Conservation (phyloP, 495 filamentous ascomycete genomes). For the Hypoxylon rickii region DNA sequence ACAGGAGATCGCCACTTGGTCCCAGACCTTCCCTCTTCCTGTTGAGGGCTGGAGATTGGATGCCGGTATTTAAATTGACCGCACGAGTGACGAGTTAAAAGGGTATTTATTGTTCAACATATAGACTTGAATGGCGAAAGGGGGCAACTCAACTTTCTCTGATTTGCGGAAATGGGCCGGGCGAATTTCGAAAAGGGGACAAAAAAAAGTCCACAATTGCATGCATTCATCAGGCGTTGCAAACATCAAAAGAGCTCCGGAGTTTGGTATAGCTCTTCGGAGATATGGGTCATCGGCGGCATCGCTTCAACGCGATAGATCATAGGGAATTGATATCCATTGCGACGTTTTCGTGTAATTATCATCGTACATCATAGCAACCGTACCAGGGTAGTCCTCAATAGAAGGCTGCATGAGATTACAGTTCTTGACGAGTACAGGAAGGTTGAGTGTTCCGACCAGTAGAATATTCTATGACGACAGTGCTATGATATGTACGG, state of each 20-base stretch:
- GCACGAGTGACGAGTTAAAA: slow-evolving; percentile 11
- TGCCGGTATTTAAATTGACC: slow-evolving; percentile 50
- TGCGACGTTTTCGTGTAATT: slow-evolving; percentile 19
- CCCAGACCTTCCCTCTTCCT: slow-evolving; percentile 88
- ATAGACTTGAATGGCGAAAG: slow-evolving; percentile 31
- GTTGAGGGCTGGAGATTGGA: slow-evolving; percentile 67
- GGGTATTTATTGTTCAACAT: slow-evolving; percentile 38
- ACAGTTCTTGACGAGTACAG: too few relatives aligned
- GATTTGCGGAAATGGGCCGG: slow-evolving; percentile 29
- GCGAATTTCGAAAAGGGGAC: slow-evolving; percentile 24
- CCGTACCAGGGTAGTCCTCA: slow-evolving; percentile 8
- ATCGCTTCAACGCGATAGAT: slow-evolving; percentile 36
- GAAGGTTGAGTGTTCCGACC: too few relatives aligned
- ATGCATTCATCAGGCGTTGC: slow-evolving; percentile 47
- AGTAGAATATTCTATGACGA: too few relatives aligned
- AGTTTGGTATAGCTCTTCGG: slow-evolving; percentile 33
- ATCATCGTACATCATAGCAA: slow-evolving; percentile 6
- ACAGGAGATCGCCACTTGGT: slow-evolving; percentile 90
- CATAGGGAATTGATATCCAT: slow-evolving; percentile 33
- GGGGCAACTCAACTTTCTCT: slow-evolving; percentile 44
- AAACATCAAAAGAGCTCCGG: slow-evolving; percentile 37
- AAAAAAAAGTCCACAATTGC: slow-evolving; percentile 36
- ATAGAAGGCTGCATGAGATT: too few relatives aligned
- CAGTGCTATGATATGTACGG: too few relatives aligned
- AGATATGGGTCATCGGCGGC: slow-evolving; percentile 28